Evolutionary conservation across 768 basidiomycete genomes (phyloP), one percentile per base, ranked within the genome.

Genomic region (Chalciporus sphaerocephalus): DNA sequence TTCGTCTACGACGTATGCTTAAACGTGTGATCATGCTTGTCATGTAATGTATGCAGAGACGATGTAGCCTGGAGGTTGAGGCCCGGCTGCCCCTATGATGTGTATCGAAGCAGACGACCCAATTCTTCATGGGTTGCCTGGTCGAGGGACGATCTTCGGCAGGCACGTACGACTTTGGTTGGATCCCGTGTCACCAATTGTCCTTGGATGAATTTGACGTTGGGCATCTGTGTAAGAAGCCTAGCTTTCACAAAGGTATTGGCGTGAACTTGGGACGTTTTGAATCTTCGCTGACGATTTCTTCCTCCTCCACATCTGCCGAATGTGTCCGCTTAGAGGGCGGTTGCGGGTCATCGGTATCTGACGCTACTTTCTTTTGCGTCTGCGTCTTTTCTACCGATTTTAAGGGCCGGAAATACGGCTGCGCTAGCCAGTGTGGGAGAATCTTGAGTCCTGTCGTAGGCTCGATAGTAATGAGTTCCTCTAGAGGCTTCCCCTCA

Each of bases 391-490:
- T 32, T 32, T 32, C 15, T n/a, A 32, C 13, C 13, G 30, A 32
- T 32, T 32, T n/a, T 4, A n/a, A 32, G 5, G 30, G 30, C 2
- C 61, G 61, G 51, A 85, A 74, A 54, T 85, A 81, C 1, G 87
- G 87, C 58, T 91, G 87, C 11, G 78, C 76, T 17, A 84, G 70
- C 79, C 85, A 89, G 54, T 80, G 75, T 0, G 86, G 87, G 6
- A 88, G 65, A 0, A 71, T 51, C 33, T 71, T 71, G 33, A 83
- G 62, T 6, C 80, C 79, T 0, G 76, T 79, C 37, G 51, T 57
- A 4, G 69, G 60, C 21, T 83, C 78, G 2, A 72, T 40, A 16
- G 50, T 61, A 28, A 75, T 58, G 18, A 78, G 49, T 25, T 72
- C 71, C 40, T 70, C 66, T 13, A 65, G 22, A 0, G 64, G 33